Base-by-base conservation (phyloP, 805 yeast species). In the Spathaspora arborariae region DNA sequence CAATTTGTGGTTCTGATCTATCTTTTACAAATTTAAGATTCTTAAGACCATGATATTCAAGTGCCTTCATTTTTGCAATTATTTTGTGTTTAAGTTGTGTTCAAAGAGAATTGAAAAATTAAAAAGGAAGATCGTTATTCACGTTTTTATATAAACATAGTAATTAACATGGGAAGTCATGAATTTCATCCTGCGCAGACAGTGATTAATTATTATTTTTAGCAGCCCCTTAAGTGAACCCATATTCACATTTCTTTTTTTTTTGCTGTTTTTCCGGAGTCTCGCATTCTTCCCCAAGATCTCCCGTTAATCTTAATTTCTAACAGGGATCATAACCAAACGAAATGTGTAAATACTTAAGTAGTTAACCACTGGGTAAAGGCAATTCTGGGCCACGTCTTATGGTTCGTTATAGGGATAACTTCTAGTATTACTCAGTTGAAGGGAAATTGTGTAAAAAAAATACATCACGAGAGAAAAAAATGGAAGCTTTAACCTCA, bases 21-120 rank as follows among this genome's bases (percentile, higher is more conserved):
- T 51, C 48, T 4, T 43, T 38, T 5, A 51, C 51, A 41, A 43
- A 59, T 27, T 47, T 44, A 20, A 60, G 44, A 42, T 57, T 51
- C 8, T 51, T 46, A 22, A 49, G 52, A 2, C 62, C 65, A 44
- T 57, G 53, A 47, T 53, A 60, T 13, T 57, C 63, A 39, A 60
- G 52, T 19, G 62, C 65, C 47, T 52, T 53, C 65, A 60, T 60
- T 20, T 26, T 37, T 19, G 18, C 4, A 16, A 15, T 18, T 46
- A 41, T 70, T 69, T 2, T 78, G 83, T 50, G 68, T 68, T 39
- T 78, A 70, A 15, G 78, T 13, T 37, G 8, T 20, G 11, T 30
- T 30, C 11, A 15, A 30, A 30, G 35, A 30, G 35, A 30, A 15
- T n/a, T 15, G 35, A 30, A 30, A n/a, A 30, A 10, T 13, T 13